Conservation (phyloP, 805 yeast genomes). For the Sugiyamaella americana region DNA sequence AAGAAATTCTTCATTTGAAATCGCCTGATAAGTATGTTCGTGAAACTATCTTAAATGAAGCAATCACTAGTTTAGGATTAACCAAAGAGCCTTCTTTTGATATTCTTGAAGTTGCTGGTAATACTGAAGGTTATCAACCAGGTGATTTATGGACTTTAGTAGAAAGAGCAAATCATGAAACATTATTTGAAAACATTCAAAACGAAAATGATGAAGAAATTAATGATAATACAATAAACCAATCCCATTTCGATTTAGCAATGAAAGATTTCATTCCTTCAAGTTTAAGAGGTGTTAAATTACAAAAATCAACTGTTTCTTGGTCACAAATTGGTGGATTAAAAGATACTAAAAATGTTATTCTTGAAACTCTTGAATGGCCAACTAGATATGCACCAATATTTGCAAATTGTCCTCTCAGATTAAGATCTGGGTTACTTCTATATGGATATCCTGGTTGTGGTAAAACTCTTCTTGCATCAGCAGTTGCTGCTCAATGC, state of each 20-base stretch:
- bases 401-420: slow-evolving; percentile 79
- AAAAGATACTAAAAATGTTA: slow-evolving; percentile 61
- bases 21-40: slow-evolving; percentile 68
- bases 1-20: slow-evolving; percentile 50
- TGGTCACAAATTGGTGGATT: slow-evolving; percentile 94
- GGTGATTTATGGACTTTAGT: slow-evolving; percentile 66
- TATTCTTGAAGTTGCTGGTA: slow-evolving; percentile 48
- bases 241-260: slow-evolving; percentile 47
- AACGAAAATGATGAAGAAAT: not conserved
- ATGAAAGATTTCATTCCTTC: slow-evolving; percentile 71
- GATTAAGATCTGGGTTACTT: slow-evolving; percentile 83
- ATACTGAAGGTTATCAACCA: slow-evolving; percentile 87
- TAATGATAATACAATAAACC: slow-evolving; percentile 13
- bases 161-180: slow-evolving; percentile 47
- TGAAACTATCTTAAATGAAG: slow-evolving; percentile 39
- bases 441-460: slow-evolving; percentile 97
- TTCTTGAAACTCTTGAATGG: slow-evolving; percentile 92
- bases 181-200: slow-evolving; percentile 24
- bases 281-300: slow-evolving; percentile 75
- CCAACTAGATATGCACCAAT: slow-evolving; percentile 95
- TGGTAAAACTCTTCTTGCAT: slow-evolving; percentile 89
- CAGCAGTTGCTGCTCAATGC: slow-evolving; percentile 90
- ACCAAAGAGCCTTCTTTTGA: slow-evolving; percentile 38
- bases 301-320: slow-evolving; percentile 64
- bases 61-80: slow-evolving; percentile 34